Conservation (phyloP, 306 rosid genomes). For the Clitoria ternatea region DNA sequence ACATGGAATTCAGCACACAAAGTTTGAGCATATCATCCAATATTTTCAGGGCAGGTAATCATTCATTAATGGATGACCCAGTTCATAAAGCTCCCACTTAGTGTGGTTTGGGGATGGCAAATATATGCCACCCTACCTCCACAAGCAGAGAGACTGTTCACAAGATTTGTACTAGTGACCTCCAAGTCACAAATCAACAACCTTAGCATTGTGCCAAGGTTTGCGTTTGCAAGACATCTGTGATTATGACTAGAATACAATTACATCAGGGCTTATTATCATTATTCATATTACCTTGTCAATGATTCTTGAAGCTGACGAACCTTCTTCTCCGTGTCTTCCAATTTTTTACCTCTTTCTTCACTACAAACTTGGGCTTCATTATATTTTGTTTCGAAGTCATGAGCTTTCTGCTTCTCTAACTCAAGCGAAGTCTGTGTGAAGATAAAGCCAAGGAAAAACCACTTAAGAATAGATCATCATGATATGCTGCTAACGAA, state of each 20-base stretch:
- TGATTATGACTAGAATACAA: not conserved
- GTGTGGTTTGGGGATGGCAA: not conserved
- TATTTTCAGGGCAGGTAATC: constrained; percentile 6
- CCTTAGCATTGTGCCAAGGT: not conserved
- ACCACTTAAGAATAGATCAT: constrained; percentile 23
- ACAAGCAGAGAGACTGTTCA: not conserved
- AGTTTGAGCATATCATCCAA: constrained; percentile 14
- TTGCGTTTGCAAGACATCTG: not conserved
- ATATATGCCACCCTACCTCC: not conserved
- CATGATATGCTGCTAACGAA: constrained; percentile 10
- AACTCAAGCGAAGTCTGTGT: constrained; percentile 51
- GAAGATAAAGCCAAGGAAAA: constrained; percentile 28
- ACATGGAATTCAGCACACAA: not conserved
- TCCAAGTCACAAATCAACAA: not conserved
- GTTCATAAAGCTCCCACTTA: not conserved
- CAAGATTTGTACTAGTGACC: not conserved
- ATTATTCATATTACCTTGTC: constrained; percentile 46
- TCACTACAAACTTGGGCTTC: constrained; percentile 54
- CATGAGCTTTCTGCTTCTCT: constrained; percentile 57
- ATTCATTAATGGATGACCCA: not conserved
- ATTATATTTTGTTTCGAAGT: constrained; percentile 57
- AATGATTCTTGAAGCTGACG: constrained; percentile 72
- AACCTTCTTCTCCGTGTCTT: constrained; percentile 67
- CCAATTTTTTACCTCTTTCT: constrained; percentile 54
- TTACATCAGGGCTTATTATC: constrained; percentile 13